phyloP scores from a whole-genome alignment of 1,284 basidiomycete species.

The Leccinum pachyderme region DNA sequence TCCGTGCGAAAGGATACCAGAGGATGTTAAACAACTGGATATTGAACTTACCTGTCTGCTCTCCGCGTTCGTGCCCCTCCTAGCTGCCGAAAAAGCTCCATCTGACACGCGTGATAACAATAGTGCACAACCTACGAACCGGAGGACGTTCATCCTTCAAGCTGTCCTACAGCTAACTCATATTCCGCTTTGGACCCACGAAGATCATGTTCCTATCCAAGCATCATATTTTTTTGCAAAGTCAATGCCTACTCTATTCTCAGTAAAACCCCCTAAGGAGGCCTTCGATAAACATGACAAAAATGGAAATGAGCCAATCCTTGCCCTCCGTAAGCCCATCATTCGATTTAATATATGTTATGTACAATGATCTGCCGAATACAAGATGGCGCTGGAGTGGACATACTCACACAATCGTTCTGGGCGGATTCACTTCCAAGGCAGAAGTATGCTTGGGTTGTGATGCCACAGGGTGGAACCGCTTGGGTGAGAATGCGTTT shows the following conservation, averaged over 20 bases:
- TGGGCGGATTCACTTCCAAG: slow-evolving; percentile 61
- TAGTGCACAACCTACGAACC: neutral
- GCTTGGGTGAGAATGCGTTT: slow-evolving; percentile 54
- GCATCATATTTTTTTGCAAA: slow-evolving; percentile 59
- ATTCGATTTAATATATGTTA: neutral
- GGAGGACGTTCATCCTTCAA: slow-evolving; percentile 11
- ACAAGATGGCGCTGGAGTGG: slow-evolving; percentile 78
- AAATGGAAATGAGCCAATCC: slow-evolving; percentile 48
- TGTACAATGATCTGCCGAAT: neutral
- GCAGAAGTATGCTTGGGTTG: slow-evolving; percentile 61
- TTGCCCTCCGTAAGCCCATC: slow-evolving; percentile 64
- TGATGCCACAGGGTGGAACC: slow-evolving; percentile 72
- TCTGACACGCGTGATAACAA: neutral
- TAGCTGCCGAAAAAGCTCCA: neutral
- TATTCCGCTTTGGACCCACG: slow-evolving; percentile 38
- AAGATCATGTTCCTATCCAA: slow-evolving; percentile 39
- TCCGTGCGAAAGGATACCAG: slow-evolving; percentile 26
- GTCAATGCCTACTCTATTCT: slow-evolving; percentile 56
- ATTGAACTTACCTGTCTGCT: slow-evolving; percentile 36
- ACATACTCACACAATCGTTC: slow-evolving; percentile 52
- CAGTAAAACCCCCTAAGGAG: slow-evolving; percentile 51
- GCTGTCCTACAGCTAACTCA: slow-evolving; percentile 45
- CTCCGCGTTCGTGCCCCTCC: slow-evolving; percentile 14
- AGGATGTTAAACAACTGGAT: slow-evolving; percentile 32
- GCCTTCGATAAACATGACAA: slow-evolving; percentile 9